Base-by-base conservation (phyloP, 306 rosid genomes). In the Fragaria iinumae region DNA sequence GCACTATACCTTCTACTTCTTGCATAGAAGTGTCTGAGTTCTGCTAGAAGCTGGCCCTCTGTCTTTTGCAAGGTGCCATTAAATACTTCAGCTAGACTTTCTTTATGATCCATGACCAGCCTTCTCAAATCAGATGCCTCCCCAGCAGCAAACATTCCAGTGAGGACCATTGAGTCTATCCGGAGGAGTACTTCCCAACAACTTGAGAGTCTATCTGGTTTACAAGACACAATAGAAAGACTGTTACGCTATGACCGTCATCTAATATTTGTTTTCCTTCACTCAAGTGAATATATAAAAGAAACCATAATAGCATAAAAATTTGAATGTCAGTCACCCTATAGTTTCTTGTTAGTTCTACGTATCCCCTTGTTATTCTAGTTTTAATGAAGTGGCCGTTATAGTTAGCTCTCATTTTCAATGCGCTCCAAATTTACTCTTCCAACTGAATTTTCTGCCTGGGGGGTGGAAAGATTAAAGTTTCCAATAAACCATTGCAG, bases 101-200 rank as follows among this genome's bases (percentile, higher is more conserved):
- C 80, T 87, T 80, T 91, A 74, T 83, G 85, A 73, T 86, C 88
- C 80, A 86, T 82, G 77, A 88, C 83, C 83, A 87, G 77, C 72
- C 86, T 84, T 86, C 97, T 83, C 77, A 90, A 82, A 71, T 86
- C 81, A 60, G 93, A 86, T 75, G 96, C 96, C 83, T 90, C 97
- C 43, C 27, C 84, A 16, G 82, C 67, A 68, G 73, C 80, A 83
- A 93, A 74, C 74, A 80, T 64, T 83, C 86, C 79, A 76, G 85
- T 86, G 74, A 91, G 91, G 71, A 87, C 92, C 96, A 90, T 90
- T 48, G 96, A 81, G 75, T 93, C 98, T 77, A 93, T 85, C 81
- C 93, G 93, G 86, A 86, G 93, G 80, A 93, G 86, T 85, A 91
- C 67, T 79, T 83, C 92, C 73, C 93, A 90, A 82, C 91, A 84